A percentile compares a stretch with the other conserved stretches of the same genome.
phyloP scores from a whole-genome alignment of 345 rosid species.

The Microcos paniculata region DNA sequence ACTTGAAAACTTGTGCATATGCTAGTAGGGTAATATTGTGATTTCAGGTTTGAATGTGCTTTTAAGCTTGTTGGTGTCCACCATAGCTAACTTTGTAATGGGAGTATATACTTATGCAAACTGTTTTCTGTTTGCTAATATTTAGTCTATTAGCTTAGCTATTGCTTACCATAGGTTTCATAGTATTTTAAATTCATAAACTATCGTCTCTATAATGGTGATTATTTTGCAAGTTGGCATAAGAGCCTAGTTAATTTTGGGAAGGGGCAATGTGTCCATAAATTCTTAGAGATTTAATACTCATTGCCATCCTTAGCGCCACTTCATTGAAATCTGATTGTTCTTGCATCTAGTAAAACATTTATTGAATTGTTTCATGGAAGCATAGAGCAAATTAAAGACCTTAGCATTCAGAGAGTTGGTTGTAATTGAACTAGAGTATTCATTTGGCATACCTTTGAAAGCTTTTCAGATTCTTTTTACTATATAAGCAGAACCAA shows the following conservation, averaged over 20 bases:
- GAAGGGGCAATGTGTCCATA: not conserved
- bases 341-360: not conserved
- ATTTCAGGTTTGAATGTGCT: not conserved
- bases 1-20: not conserved
- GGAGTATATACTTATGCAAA: not conserved
- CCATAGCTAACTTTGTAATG: not conserved
- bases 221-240: not conserved
- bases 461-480: not conserved
- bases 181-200: not conserved
- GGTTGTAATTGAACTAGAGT: not conserved
- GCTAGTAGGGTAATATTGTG: not conserved
- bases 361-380: not conserved
- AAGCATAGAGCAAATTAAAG: conserved; percentile 2
- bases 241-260: not conserved
- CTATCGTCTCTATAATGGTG: not conserved
- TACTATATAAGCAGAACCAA: not conserved
- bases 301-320: not conserved
- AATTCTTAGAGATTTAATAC: not conserved
- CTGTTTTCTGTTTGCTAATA: not conserved
- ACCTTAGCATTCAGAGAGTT: not conserved
- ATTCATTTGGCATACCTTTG: not conserved
- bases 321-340: not conserved
- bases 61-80: not conserved
- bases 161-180: no score
- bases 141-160: not conserved